Conservation (phyloP, 352 stramenopile genomes). For the Globisporangium barbulae region DNA sequence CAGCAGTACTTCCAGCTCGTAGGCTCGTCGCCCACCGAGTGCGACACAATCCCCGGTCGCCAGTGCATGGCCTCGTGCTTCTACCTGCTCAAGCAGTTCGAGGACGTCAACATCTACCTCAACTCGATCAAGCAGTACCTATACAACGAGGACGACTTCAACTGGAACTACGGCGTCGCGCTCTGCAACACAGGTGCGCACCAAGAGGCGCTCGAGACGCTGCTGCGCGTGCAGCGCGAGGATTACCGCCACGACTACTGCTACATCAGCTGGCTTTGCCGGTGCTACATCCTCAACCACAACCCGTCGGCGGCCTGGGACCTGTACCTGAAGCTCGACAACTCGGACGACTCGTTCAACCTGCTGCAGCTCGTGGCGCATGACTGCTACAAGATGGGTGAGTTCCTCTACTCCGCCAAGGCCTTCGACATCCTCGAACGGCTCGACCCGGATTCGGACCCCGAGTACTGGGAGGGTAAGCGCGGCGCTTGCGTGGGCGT, state of each 20-base stretch:
- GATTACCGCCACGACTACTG: constrained; percentile 92
- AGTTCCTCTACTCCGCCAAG: constrained; percentile 95
- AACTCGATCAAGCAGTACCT: constrained; percentile 95
- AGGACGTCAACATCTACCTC: constrained; percentile 97
- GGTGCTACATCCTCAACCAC: constrained; percentile 95
- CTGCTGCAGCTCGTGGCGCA: constrained; percentile 95
- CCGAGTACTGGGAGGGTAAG: constrained; percentile 97
- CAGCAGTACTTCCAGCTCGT: constrained; percentile 94
- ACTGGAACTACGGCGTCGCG: constrained; percentile 96
- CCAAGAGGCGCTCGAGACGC: constrained; percentile 91
- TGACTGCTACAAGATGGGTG: constrained; percentile 97
- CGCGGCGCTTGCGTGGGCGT: constrained; percentile 93
- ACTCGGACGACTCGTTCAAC: constrained; percentile 94
- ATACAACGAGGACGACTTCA: constrained; percentile 98
- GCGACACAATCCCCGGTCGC: constrained; percentile 95
- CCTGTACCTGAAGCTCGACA: constrained; percentile 96
- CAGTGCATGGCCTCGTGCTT: constrained; percentile 98
- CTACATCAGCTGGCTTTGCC: constrained; percentile 88
- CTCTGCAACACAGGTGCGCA: constrained; percentile 91
- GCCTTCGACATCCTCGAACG: constrained; percentile 94
- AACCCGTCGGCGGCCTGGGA: constrained; percentile 95
- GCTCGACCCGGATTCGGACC: constrained; percentile 83
- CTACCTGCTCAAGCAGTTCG: constrained; percentile 95
- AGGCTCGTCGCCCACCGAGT: constrained; percentile 92
- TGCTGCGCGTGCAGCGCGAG: constrained; percentile 90